Base-by-base conservation (phyloP, 768 basidiomycete species). In the Kwoniella shandongensis region DNA sequence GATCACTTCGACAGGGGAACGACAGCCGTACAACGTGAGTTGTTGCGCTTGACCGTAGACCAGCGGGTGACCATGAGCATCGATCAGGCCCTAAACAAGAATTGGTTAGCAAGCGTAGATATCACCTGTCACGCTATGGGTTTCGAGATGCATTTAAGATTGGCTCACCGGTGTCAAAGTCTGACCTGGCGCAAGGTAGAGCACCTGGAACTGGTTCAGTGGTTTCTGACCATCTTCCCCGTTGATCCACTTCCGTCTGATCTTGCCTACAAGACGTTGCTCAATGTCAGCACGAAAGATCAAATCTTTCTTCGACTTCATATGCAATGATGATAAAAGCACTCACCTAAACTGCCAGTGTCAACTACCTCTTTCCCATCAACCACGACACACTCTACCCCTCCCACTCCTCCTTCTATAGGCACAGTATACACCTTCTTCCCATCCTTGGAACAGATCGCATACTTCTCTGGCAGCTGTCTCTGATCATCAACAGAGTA, bases 21-120 rank as follows among this genome's bases (percentile, higher is more conserved):
- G 45, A 15, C 65, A 66, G 11, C 70, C 72, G 29, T 51, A 49
- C 1, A 76, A 52, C 8, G 64, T 69, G 8, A 76, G 62, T 44
- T 70, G 67, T 12, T 44, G 59, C n/a, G 66, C 58, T 40, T 67
- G 65, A 22, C 74, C 74, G 44, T 76, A 73, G 49, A 66, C 45
- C 5, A 76, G 57, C 10, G 69, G 67, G 60, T 76, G 74, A 8
- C 64, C 70, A 51, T 76, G 74, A 0, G 72, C 65, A 51, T 76
- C 74, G 8, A 64, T 65, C 13, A 76, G 54, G 11, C 74, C 74
- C 74, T 76, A 20, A 29, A 22, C 4, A 18, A 5, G 6, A 23
- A 42, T 5, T 3, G 15, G 27, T 54, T 35, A 47, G 26, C 23
- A 20, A 35, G n/a, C n/a, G n/a, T n/a, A n/a, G n/a, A n/a, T n/a